Percentiles rank a stretch among this genome's conserved stretches.
These are phyloP conservation scores for Lasiosphaeris hirsuta DNA, from an alignment of 495 filamentous ascomycete genomes.

Conservation along the genomic window DNA sequence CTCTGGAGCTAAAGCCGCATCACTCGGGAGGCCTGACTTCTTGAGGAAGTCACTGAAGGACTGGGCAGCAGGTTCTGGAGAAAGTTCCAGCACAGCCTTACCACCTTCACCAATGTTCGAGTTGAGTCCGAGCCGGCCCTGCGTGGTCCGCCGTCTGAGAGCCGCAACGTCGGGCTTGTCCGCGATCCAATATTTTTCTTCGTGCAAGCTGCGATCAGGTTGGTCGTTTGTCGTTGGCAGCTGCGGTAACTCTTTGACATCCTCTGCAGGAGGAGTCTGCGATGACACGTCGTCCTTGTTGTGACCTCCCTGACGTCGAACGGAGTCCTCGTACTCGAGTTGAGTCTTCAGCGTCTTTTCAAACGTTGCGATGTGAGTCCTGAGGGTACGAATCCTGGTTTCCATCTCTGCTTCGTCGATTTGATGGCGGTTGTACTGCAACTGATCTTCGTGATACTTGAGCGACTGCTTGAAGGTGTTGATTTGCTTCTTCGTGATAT, in stretches of 20 bases:
- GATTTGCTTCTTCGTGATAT: slow-evolving; percentile 48
- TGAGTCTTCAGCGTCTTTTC: slow-evolving; percentile 36
- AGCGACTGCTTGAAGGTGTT: slow-evolving; percentile 42
- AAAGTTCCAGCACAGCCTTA: slow-evolving; percentile 8
- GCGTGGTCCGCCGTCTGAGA: slow-evolving; percentile 1
- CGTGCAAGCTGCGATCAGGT: no score
- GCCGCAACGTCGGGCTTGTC: background rate
- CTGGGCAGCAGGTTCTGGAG: background rate
- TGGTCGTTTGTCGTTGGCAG: background rate
- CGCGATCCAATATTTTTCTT: no score
- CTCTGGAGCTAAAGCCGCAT: slow-evolving; percentile 25
- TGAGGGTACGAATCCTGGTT: slow-evolving; percentile 28
- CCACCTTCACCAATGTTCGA: slow-evolving; percentile 17
- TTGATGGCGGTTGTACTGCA: slow-evolving; percentile 48
- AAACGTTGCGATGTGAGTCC: slow-evolving; percentile 36
- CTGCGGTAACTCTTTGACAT: background rate
- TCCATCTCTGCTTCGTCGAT: slow-evolving; percentile 45
- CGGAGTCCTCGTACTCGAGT: slow-evolving; percentile 31
- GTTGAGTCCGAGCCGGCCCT: slow-evolving; percentile 6
- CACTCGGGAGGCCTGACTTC: slow-evolving; percentile 20
- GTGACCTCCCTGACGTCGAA: slow-evolving; percentile 22
- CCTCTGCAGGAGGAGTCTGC: background rate
- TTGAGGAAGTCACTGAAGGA: slow-evolving; percentile 18
- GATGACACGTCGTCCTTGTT: slow-evolving; percentile 15
- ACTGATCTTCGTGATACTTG: slow-evolving; percentile 45